phyloP scores from a whole-genome alignment of 805 yeast species.

The Ogataea methanolica region DNA sequence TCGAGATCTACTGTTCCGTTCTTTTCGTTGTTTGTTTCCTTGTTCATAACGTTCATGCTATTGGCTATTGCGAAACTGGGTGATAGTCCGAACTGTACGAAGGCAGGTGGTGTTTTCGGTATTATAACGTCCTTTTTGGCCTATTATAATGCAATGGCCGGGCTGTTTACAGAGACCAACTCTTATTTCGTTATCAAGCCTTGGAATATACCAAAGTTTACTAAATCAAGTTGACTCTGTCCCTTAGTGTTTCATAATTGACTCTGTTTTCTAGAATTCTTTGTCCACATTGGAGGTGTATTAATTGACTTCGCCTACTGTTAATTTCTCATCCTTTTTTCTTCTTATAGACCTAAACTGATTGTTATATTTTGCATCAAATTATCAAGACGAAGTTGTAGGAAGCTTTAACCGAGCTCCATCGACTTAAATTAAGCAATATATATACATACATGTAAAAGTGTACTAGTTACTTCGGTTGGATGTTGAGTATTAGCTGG shows the following conservation, averaged over 20 bases:
- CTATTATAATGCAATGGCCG: slow-evolving; percentile 70
- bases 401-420: no score
- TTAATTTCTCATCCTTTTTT: no score
- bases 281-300: no score
- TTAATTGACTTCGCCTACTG: no score
- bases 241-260: background rate
- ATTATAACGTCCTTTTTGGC: slow-evolving; percentile 58
- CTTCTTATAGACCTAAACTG: no score
- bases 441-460: no score
- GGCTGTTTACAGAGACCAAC: slow-evolving; percentile 61
- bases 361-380: no score
- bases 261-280: background rate
- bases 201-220: slow-evolving; percentile 26
- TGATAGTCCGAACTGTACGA: slow-evolving; percentile 32
- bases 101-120: slow-evolving; percentile 63
- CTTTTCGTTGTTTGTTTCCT: slow-evolving; percentile 46
- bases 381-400: no score
- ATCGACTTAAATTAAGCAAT: no score
- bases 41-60: slow-evolving; percentile 50
- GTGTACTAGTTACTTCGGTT: no score
- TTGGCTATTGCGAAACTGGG: slow-evolving; percentile 49
- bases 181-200: slow-evolving; percentile 44
- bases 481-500: no score
- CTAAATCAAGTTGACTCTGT: slow-evolving; percentile 3
- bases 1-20: slow-evolving; percentile 52